Evolutionary conservation across 441 rosid genomes (phyloP).

Genomic region (Arabidopsis hybrid): DNA sequence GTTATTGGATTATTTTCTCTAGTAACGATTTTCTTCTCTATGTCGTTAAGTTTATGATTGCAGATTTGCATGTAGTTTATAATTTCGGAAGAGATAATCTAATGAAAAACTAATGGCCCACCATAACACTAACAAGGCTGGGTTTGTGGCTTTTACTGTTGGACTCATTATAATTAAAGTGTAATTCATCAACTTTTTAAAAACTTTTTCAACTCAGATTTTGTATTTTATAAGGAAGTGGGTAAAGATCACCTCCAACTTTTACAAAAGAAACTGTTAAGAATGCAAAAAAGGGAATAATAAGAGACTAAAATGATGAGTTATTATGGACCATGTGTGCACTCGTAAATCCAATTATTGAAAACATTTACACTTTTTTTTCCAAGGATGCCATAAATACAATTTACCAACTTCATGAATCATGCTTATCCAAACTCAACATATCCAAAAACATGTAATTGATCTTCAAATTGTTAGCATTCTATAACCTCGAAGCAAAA

Average conservation of each 20-base stretch:
- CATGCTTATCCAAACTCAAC: neutral
- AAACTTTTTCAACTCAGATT: constrained; percentile 23
- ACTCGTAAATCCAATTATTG: no score
- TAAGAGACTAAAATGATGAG: no score
- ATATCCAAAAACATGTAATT: neutral
- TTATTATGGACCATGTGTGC: no score
- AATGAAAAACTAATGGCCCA: constrained; percentile 28
- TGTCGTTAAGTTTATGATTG: constrained; percentile 11
- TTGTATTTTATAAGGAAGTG: constrained; percentile 34
- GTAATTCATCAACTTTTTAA: constrained; percentile 27
- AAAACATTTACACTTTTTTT: no score
- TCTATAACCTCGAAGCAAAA: neutral
- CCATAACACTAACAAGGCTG: constrained; percentile 42
- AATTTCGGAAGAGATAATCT: neutral
- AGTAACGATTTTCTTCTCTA: neutral
- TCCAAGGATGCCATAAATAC: no score
- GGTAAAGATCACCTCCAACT: constrained; percentile 37
- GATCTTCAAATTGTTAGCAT: neutral
- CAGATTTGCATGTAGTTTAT: constrained; percentile 14
- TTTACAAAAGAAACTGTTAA: constrained; percentile 17
- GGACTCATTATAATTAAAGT: constrained; percentile 41
- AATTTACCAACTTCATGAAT: no score
- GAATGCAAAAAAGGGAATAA: no score
- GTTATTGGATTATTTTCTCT: neutral
- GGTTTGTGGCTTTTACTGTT: constrained; percentile 44